Conservation (phyloP, 148 eudicot genomes). For the Vaccinium macrocarpon region DNA sequence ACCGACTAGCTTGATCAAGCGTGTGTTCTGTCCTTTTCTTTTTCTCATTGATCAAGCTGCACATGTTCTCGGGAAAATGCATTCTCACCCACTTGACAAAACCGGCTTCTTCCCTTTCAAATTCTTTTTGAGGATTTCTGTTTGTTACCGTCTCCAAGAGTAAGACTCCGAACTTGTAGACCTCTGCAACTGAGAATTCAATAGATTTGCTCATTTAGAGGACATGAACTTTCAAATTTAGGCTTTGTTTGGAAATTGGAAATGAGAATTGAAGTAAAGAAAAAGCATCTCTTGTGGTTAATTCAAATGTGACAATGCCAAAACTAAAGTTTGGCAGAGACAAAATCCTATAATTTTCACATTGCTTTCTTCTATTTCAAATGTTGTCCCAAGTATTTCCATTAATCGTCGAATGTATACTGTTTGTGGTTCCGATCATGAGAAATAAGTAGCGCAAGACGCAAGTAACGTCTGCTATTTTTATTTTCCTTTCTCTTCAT, state of each 20-base stretch:
- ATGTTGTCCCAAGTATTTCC: neutral
- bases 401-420: neutral
- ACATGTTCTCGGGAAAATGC: neutral
- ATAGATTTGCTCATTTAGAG: neutral
- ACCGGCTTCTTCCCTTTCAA: slow-evolving; percentile 16
- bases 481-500: neutral
- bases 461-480: neutral
- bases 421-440: neutral
- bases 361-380: neutral
- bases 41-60: slow-evolving; percentile 25
- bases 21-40: slow-evolving; percentile 14
- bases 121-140: slow-evolving; percentile 26
- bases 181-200: slow-evolving; percentile 16
- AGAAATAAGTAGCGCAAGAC: neutral
- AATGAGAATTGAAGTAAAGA: neutral
- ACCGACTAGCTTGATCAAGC: slow-evolving; percentile 16
- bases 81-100: slow-evolving; percentile 21
- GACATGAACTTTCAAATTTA: neutral
- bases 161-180: slow-evolving; percentile 30
- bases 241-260: neutral
- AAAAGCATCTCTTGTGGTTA: neutral
- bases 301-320: neutral
- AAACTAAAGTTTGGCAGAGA: neutral
- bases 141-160: slow-evolving; percentile 33
- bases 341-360: neutral